Evolutionary conservation across 2,329 filamentous ascomycete genomes (phyloP), one percentile per base, ranked within the genome.

Genomic region (Ceratocystis variospora): DNA sequence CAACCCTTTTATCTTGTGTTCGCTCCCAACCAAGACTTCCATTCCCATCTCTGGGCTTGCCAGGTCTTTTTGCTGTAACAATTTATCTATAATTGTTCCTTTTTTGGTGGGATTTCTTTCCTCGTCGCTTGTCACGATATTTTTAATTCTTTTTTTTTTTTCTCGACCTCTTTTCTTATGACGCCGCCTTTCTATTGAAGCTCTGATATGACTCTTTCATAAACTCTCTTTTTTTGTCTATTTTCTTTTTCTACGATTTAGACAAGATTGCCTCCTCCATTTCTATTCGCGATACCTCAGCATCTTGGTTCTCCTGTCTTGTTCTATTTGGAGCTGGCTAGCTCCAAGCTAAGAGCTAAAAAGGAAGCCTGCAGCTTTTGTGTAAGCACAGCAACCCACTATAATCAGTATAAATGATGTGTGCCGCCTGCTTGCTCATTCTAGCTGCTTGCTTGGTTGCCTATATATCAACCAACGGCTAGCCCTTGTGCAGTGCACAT

Each of bases 291-390:
- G 48, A 53, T 28, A 53, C n/a, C 48, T 59, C 28, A n/a, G 55
- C 22, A n/a, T 53, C 25, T 59, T 28, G 12, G 50, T 12, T 12
- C 25, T 41, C 37, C 37, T 31, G 50, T 55, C 19, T 28, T 28
- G 46, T 8, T 57, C 22, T 31, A 19, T 10, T 22, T 50, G n/a
- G 19, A 25, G 48, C 22, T 53, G 8, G 8, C 15, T 59, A 33
- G 25, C 15, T 41, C 25, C 17, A 31, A 59, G 55, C 55, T 37
- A 59, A 41, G 28, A 33, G 10, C 28, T n/a, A 59, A 59, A 33
- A 59, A 59, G 59, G 59, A 62, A 66, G 45, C 65, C 65, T 66
- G 59, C 59, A 62, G 28, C 45, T 66, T 50, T 62, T 57, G 46
- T 66, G 65, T 66, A 66, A 66, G 65, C 59, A 33, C 19, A 28